Evolutionary conservation across 495 filamentous ascomycete genomes (phyloP).

Genomic region (Tuber magnatum): DNA sequence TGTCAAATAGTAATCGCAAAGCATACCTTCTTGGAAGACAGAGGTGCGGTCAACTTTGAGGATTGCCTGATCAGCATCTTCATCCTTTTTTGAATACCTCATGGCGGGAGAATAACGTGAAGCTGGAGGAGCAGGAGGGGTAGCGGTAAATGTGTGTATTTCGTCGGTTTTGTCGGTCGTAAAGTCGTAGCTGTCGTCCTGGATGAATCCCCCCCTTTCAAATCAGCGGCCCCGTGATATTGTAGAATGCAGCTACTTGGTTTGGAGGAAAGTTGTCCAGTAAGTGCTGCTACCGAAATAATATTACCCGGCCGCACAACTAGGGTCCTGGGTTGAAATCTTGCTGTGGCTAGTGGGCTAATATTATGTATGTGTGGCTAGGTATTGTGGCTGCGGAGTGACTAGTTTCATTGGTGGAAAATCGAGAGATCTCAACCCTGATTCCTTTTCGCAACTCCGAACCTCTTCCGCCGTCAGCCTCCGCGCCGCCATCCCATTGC

Average conservation of each 20-base stretch:
- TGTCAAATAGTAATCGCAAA: slow-evolving; percentile 22
- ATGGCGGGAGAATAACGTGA: slow-evolving; percentile 46
- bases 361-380: background rate
- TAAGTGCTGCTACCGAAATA: slow-evolving; percentile 14
- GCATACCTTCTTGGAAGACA: slow-evolving; percentile 93
- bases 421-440: background rate
- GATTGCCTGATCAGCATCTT: slow-evolving; percentile 86
- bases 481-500: slow-evolving; percentile 11
- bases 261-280: slow-evolving; percentile 29
- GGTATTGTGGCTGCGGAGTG: background rate
- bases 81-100: slow-evolving; percentile 97
- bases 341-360: background rate
- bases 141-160: slow-evolving; percentile 16
- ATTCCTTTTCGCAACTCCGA: slow-evolving; percentile 3
- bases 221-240: background rate
- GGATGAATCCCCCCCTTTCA: slow-evolving; percentile 26
- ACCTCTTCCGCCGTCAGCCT: background rate
- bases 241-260: background rate
- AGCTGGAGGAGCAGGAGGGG: slow-evolving; percentile 15
- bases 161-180: slow-evolving; percentile 19
- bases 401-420: background rate
- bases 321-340: background rate
- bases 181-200: slow-evolving; percentile 20
- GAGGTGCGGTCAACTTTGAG: slow-evolving; percentile 96
- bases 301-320: slow-evolving; percentile 26